phyloP scores from a whole-genome alignment of 2,329 filamentous ascomycete species.

The Drechslera avenae region DNA sequence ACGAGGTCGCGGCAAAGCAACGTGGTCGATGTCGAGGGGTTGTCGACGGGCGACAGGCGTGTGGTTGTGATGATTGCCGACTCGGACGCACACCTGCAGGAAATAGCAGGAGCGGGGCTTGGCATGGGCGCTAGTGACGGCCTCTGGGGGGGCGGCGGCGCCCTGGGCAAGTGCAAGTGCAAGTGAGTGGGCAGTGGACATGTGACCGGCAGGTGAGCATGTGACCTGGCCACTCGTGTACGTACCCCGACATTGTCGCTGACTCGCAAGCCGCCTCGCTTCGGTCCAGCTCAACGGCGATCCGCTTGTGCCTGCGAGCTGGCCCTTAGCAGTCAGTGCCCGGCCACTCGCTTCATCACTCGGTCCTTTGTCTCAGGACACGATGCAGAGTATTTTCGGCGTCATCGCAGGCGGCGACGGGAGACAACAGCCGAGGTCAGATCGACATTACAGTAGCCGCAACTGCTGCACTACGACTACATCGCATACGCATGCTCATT shows the following conservation, averaged over 20 bases:
- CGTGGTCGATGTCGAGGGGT: conserved; percentile 3
- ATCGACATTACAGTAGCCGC: conserved; percentile 19
- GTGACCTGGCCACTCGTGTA: conserved; percentile 5
- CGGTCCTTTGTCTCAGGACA: conserved; percentile 18
- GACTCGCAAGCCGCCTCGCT: conserved; percentile 23
- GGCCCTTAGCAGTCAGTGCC: conserved; percentile 18
- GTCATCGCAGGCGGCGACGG: conserved; percentile 14
- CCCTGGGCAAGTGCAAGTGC: no score
- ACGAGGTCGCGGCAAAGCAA: conserved; percentile 19
- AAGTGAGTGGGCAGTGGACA: no score
- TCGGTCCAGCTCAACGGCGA: conserved; percentile 21
- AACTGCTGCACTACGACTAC: conserved; percentile 19
- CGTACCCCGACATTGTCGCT: conserved; percentile 15
- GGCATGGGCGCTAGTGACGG: neutral
- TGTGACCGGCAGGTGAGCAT: neutral
- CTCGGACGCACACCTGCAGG: conserved; percentile 10
- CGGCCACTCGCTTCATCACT: conserved; percentile 13
- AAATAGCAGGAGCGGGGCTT: conserved; percentile 1
- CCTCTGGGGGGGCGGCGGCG: no score
- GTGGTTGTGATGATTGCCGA: conserved; percentile 4
- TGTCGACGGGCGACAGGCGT: neutral
- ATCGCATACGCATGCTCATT: conserved; percentile 19
- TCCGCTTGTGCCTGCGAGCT: conserved; percentile 18
- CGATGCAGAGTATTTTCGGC: conserved; percentile 10
- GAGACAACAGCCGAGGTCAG: conserved; percentile 16